These are phyloP conservation scores for Aeschynomene evenia DNA, from an alignment of 306 rosid genomes.

Conservation along the genomic window DNA sequence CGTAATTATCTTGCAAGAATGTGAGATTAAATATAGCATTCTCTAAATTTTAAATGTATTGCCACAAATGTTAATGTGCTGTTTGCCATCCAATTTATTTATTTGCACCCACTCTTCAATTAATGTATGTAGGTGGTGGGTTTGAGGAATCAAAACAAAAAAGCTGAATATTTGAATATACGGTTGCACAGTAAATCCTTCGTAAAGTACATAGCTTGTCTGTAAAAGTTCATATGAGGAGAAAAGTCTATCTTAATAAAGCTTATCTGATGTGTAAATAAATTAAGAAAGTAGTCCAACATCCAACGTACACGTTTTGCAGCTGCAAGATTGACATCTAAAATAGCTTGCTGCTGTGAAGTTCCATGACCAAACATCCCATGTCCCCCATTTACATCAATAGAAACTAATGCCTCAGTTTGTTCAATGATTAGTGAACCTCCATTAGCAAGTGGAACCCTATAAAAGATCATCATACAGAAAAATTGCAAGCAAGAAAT, in stretches of 20 bases:
- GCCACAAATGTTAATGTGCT: neutral
- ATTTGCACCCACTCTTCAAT: neutral
- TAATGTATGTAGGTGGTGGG: neutral
- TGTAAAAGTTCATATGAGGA: slow-evolving; percentile 1
- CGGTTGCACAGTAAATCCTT: neutral
- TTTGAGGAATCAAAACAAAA: neutral
- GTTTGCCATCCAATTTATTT: neutral
- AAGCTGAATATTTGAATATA: neutral
- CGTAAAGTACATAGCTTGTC: neutral
- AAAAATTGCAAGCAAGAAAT: slow-evolving; percentile 6
- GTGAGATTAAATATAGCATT: neutral
- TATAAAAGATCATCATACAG: slow-evolving; percentile 40
- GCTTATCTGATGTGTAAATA: slow-evolving; percentile 16
- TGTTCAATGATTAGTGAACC: slow-evolving; percentile 95
- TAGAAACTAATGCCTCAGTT: slow-evolving; percentile 97
- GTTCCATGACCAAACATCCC: slow-evolving; percentile 81
- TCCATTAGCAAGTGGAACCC: slow-evolving; percentile 91
- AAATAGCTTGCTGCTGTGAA: slow-evolving; percentile 83
- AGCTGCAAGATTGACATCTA: slow-evolving; percentile 97
- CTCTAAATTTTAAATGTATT: neutral
- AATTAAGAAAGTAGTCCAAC: slow-evolving; percentile 28
- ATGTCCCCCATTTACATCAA: slow-evolving; percentile 97
- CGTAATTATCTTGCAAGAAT: slow-evolving; percentile 9
- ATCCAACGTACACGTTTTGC: slow-evolving; percentile 66
- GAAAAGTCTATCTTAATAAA: slow-evolving; percentile 23